Conservation (phyloP, 2,329 filamentous ascomycete species). For the Albophoma yamanashiensis region DNA sequence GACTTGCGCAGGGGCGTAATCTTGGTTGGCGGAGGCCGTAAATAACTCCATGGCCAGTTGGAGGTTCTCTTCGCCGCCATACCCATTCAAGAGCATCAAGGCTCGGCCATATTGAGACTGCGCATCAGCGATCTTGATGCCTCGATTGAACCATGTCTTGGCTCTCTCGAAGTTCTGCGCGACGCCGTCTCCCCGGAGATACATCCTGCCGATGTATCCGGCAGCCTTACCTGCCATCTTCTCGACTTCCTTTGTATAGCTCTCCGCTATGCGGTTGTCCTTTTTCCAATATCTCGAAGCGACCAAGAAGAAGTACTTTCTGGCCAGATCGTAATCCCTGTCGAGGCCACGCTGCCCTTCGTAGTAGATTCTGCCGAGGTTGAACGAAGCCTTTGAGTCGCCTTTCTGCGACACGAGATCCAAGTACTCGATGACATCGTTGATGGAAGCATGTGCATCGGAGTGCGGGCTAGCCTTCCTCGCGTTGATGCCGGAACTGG, state of each 20-base stretch:
- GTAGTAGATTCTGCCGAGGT: conserved; percentile 76
- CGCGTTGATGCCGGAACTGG: conserved; percentile 77
- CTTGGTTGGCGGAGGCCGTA: conserved; percentile 69
- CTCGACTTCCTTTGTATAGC: conserved; percentile 59
- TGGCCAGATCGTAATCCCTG: conserved; percentile 61
- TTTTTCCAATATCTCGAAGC: conserved; percentile 72
- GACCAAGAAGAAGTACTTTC: conserved; percentile 71
- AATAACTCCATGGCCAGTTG: conserved; percentile 66
- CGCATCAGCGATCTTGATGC: conserved; percentile 63
- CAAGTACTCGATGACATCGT: conserved; percentile 90
- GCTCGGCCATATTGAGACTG: conserved; percentile 80
- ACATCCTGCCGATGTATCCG: conserved; percentile 82
- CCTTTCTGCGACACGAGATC: conserved; percentile 86
- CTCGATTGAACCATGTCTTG: conserved; percentile 73
- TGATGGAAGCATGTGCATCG: conserved; percentile 74
- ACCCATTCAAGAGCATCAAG: conserved; percentile 71
- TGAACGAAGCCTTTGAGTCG: conserved; percentile 78
- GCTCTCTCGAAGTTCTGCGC: conserved; percentile 69
- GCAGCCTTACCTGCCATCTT: conserved; percentile 75
- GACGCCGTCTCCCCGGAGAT: conserved; percentile 75
- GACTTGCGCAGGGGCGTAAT: conserved; percentile 71
- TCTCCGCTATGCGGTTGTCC: conserved; percentile 64
- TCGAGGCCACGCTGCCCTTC: conserved; percentile 71
- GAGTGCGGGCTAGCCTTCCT: conserved; percentile 62
- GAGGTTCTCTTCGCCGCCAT: conserved; percentile 60